Conservation (phyloP, 352 stramenopile genomes). For the Phytophthora rubi region DNA sequence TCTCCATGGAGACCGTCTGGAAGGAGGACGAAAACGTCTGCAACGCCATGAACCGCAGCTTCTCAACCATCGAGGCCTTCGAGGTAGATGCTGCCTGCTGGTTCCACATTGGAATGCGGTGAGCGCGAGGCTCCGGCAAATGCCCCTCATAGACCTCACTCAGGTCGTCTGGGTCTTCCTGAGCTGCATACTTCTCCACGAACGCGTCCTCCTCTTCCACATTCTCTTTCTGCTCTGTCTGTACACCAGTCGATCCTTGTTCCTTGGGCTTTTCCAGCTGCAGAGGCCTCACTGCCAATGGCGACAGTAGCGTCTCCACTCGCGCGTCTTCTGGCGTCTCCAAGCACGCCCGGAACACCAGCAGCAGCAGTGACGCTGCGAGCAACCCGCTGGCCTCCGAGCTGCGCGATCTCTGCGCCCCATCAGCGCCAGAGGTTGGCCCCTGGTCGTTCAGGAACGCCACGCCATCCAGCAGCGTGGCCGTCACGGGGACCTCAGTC, state of each 20-base stretch:
- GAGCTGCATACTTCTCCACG: conserved; percentile 48
- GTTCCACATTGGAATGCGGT: conserved; percentile 9
- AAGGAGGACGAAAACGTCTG: conserved; percentile 64
- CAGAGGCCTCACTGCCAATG: conserved; percentile 3
- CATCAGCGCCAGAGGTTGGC: not conserved
- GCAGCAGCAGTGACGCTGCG: conserved; percentile 51
- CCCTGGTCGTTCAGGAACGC: conserved; percentile 52
- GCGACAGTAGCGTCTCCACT: conserved; percentile 36
- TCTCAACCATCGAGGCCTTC: conserved; percentile 17
- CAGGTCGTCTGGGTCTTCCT: conserved; percentile 70
- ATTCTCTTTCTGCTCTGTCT: not conserved
- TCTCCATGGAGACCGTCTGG: conserved; percentile 47
- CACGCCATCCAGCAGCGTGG: conserved; percentile 50
- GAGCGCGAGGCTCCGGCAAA: conserved; percentile 11
- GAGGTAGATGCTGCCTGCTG: not conserved
- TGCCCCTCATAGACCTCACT: conserved; percentile 66
- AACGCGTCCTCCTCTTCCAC: conserved; percentile 16
- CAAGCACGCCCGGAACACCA: conserved; percentile 44
- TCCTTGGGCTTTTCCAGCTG: conserved; percentile 8
- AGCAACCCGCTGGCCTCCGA: conserved; percentile 51
- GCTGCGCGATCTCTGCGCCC: conserved; percentile 21
- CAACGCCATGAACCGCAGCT: conserved; percentile 45
- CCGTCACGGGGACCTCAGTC: conserved; percentile 39
- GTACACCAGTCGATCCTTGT: not conserved
- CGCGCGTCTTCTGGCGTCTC: conserved; percentile 24